Conservation (phyloP, 2,329 filamentous ascomycete species). For the Lasiodiplodia sp. region DNA sequence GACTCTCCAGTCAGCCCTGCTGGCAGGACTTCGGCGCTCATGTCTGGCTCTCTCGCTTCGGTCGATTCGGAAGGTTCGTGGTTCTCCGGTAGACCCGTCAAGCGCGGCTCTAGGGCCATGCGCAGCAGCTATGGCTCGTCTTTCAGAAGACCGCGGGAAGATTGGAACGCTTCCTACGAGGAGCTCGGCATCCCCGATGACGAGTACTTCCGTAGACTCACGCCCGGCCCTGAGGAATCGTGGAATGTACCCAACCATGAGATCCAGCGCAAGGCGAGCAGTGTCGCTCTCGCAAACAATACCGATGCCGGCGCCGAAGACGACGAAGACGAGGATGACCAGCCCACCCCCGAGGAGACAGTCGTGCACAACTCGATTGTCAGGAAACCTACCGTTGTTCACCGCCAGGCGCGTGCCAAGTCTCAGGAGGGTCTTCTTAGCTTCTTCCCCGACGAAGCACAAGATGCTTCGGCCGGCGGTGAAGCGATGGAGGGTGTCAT, state of each 20-base stretch:
- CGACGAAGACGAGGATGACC: conserved; percentile 50
- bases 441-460: conserved; percentile 47
- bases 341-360: conserved; percentile 37
- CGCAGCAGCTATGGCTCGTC: conserved; percentile 57
- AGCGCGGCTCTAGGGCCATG: conserved; percentile 55
- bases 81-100: conserved; percentile 77
- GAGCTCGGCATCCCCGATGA: conserved; percentile 72
- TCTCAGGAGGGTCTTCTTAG: conserved; percentile 68
- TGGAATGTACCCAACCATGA: conserved; percentile 29
- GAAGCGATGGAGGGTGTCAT: conserved; percentile 44
- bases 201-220: conserved; percentile 72
- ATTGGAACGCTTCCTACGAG: conserved; percentile 68
- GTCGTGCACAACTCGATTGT: conserved; percentile 61
- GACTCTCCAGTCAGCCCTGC: conserved; percentile 52
- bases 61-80: conserved; percentile 96
- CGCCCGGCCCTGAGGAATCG: conserved; percentile 54
- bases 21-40: conserved; percentile 40
- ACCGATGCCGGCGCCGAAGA: conserved; percentile 54
- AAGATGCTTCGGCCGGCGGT: conserved; percentile 35
- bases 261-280: conserved; percentile 50
- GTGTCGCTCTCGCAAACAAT: conserved; percentile 49
- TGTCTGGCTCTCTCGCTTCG: conserved; percentile 88
- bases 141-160: conserved; percentile 54
- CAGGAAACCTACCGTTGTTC: conserved; percentile 70
- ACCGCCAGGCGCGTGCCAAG: conserved; percentile 63